phyloP scores from a whole-genome alignment of 1,139 yeast genomes.

The Yamadazyma buinensis region DNA sequence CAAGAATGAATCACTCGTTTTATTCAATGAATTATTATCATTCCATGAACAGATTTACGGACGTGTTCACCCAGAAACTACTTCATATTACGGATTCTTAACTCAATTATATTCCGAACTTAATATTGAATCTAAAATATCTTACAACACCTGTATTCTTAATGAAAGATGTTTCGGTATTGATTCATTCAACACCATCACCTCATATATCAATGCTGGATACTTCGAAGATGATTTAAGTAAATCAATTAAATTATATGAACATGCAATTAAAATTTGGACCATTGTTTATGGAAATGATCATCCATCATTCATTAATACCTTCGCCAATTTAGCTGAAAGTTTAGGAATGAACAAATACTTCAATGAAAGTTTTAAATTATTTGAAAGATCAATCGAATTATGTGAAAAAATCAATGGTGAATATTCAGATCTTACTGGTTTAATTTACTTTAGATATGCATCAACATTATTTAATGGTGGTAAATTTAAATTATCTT shows the following conservation, averaged over 20 bases:
- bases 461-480: constrained; percentile 60
- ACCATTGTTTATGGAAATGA: constrained; percentile 46
- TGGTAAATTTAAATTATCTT: constrained; percentile 53
- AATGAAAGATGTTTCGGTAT: constrained; percentile 78
- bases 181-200: constrained; percentile 74
- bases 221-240: constrained; percentile 62
- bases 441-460: constrained; percentile 57
- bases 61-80: constrained; percentile 72
- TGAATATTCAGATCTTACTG: constrained; percentile 51
- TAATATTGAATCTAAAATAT: constrained; percentile 56
- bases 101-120: constrained; percentile 67
- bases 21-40: constrained; percentile 66
- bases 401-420: constrained; percentile 52
- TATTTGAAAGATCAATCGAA: constrained; percentile 47
- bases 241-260: constrained; percentile 61
- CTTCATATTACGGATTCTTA: constrained; percentile 60
- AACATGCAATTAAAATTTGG: constrained; percentile 61
- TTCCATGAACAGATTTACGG: constrained; percentile 86
- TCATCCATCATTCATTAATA: constrained; percentile 69
- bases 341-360: constrained; percentile 52
- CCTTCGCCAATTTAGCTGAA: constrained; percentile 62
- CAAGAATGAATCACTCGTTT: constrained; percentile 17
- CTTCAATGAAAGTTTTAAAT: constrained; percentile 29
- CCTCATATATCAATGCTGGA: constrained; percentile 73
- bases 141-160: constrained; percentile 59